Evolutionary conservation across 2,329 filamentous ascomycete species (phyloP), one percentile per base, ranked within the genome.

Genomic region (Botryotinia convoluta): DNA sequence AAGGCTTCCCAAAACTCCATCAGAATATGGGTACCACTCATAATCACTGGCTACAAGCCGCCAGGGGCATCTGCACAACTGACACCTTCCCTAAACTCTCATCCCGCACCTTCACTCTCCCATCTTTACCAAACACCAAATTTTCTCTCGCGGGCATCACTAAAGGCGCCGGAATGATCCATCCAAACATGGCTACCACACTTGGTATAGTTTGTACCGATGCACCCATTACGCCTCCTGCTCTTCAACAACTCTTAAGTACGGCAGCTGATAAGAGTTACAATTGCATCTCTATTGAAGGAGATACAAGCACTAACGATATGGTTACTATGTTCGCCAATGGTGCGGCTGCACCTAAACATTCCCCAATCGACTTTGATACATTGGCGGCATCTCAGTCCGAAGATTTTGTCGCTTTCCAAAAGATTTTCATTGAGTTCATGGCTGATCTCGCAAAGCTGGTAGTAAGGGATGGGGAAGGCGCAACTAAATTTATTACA

Each of bases 161-260:
- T 80, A 99, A 99, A 85, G 96, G 96, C 73, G 96, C 96, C 8
- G 96, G 96, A 80, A 99, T 99, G 96, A 97, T 99, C 82, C 95
- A 98, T 81, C 96, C 96, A 65, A 98, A 99, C 85, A 97, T 99
- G 95, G 96, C 94, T 44, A 99, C 96, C 0, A 88, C 98, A 48
- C 90, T 99, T 51, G 94, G 93, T 71, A 92, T 98, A 75, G 88
- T 98, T 79, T 94, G 93, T 79, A 99, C 96, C 22, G 96, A 99
- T 79, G 95, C 92, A 0, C 92, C 94, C 44, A 89, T 98, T 79
- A 87, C 90, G 0, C 86, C 92, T 5, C 81, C 83, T 0, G 45
- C 45, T 20, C 64, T 67, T 16, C 64, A 54, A 54, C 64, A 67
- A 26, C 64, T 67, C 32, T 51, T 54, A 10, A 29, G 5, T 39